A percentile compares a stretch with the other conserved stretches of the same genome.
These are phyloP conservation scores for Dacryopinax primogenitus DNA, from an alignment of 768 basidiomycete species.

Conservation along the genomic window DNA sequence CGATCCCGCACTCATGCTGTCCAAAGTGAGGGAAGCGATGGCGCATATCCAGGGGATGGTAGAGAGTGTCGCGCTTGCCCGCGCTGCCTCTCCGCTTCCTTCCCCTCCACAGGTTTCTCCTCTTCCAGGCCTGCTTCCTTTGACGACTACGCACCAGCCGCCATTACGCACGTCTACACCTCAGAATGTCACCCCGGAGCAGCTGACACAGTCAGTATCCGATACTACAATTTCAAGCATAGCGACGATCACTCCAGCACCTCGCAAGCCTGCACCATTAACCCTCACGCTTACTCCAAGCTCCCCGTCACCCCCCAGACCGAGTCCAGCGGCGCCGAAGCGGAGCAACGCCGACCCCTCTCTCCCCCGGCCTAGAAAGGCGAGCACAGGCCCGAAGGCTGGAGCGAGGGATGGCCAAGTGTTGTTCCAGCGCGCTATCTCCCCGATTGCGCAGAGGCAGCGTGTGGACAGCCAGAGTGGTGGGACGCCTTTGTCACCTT, in stretches of 20 bases:
- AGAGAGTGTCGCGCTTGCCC: not conserved
- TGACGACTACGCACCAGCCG: not conserved
- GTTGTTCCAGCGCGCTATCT: not conserved
- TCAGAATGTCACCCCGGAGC: not conserved
- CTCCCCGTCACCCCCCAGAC: not conserved
- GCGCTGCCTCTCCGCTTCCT: not conserved
- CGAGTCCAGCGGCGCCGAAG: not conserved
- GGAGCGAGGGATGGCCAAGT: not conserved
- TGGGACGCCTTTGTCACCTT: not conserved
- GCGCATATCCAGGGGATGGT: not conserved
- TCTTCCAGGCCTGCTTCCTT: too few relatives aligned
- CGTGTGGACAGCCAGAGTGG: not conserved
- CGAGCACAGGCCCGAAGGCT: not conserved
- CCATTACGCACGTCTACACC: not conserved
- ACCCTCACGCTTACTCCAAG: not conserved
- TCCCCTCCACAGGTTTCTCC: too few relatives aligned
- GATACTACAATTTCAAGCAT: slow-evolving; percentile 1
- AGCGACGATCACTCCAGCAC: not conserved
- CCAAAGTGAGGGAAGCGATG: not conserved
- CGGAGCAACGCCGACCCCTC: not conserved
- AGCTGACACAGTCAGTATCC: not conserved
- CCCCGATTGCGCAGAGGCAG: not conserved
- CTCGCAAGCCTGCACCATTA: not conserved
- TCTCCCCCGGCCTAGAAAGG: not conserved
- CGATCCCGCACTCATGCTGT: not conserved